Evolutionary conservation across 495 filamentous ascomycete species (phyloP).

Genomic region (Tuber microsphaerosporum): DNA sequence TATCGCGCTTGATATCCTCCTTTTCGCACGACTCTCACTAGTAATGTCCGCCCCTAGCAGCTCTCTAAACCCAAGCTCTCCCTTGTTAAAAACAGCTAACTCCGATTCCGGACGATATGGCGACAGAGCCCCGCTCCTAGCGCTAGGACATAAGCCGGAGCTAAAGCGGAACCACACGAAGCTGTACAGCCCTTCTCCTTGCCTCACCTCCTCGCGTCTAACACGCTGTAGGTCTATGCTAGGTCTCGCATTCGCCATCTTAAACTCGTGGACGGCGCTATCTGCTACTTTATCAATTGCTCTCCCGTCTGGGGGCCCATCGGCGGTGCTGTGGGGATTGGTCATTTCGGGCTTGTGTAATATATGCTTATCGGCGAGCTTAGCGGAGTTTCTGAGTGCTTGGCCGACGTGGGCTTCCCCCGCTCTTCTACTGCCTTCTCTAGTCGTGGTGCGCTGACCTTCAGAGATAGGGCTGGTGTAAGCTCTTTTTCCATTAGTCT

Average conservation of each 20-base stretch:
- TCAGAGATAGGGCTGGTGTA: constrained; percentile 44
- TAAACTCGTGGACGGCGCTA: constrained; percentile 56
- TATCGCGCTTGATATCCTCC: background rate
- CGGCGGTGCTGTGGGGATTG: constrained; percentile 56
- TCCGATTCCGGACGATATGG: constrained; percentile 14
- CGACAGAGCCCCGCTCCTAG: constrained; percentile 51
- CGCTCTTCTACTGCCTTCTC: background rate
- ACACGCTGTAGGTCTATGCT: constrained; percentile 46
- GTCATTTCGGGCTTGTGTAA: constrained; percentile 65
- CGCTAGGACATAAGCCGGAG: constrained; percentile 56
- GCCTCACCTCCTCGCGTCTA: background rate
- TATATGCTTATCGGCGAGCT: constrained; percentile 60
- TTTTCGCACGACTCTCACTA: background rate
- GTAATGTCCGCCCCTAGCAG: background rate
- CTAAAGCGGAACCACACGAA: constrained; percentile 54
- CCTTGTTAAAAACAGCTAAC: background rate
- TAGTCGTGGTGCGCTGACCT: constrained; percentile 2
- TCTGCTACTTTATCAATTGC: constrained; percentile 52
- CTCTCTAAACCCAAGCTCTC: background rate
- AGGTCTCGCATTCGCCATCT: constrained; percentile 55
- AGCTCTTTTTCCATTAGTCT: constrained; percentile 5
- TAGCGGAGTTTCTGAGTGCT: constrained; percentile 67
- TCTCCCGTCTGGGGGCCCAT: constrained; percentile 50
- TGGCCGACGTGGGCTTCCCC: constrained; percentile 56
- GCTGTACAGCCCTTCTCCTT: constrained; percentile 4